Conservation (phyloP, 2,329 filamentous ascomycete species). For the Penicillium sclerotigenum region DNA sequence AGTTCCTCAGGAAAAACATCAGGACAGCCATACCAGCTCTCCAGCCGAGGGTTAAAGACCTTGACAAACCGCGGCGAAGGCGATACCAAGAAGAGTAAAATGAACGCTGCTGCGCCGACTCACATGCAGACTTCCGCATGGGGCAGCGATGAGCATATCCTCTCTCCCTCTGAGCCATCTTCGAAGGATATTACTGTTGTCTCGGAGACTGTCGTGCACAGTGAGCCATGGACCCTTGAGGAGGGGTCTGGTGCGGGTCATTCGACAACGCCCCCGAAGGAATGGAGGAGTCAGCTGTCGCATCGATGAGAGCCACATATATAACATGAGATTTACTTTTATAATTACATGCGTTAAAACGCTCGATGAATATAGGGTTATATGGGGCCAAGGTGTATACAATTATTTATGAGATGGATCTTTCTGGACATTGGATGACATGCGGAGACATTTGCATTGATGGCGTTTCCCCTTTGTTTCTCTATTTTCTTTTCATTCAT, state of each 20-base stretch:
- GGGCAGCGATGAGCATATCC: constrained; percentile 32
- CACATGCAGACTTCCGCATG: constrained; percentile 22
- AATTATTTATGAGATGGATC: not conserved
- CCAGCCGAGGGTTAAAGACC: constrained; percentile 14
- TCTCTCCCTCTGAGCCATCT: constrained; percentile 7
- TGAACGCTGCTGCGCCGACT: constrained; percentile 8
- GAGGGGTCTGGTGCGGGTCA: not conserved
- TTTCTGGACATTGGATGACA: not conserved
- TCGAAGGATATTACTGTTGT: constrained; percentile 27
- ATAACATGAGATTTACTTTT: not conserved
- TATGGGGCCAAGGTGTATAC: not conserved
- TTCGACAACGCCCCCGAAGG: constrained; percentile 13
- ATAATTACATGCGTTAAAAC: not conserved
- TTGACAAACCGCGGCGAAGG: constrained; percentile 14
- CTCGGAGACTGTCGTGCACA: constrained; percentile 26
- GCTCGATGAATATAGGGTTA: not conserved
- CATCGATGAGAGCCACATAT: not conserved
- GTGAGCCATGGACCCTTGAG: constrained; percentile 17
- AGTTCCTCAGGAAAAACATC: constrained; percentile 23
- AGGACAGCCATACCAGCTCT: constrained; percentile 20
- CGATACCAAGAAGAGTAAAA: constrained; percentile 13
- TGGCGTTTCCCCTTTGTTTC: not conserved
- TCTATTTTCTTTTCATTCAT: not conserved
- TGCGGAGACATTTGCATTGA: not conserved
- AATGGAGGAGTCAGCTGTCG: constrained; percentile 7